Evolutionary conservation across 306 rosid species (phyloP).

Genomic region (Neltuma alba): DNA sequence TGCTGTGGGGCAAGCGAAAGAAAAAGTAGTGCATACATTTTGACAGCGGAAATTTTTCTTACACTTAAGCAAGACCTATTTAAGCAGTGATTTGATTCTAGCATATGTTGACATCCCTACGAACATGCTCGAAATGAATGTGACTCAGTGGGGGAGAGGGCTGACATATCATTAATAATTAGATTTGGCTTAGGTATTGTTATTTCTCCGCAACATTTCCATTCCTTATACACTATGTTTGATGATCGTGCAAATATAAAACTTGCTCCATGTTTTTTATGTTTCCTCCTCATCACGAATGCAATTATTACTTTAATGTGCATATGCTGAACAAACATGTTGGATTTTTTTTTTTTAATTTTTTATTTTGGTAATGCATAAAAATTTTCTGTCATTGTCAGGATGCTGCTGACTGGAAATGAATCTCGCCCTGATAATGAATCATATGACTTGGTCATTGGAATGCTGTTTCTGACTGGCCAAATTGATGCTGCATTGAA

Average conservation of each 20-base stretch:
- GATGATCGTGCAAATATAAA: background rate
- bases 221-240: background rate
- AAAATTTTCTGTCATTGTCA: conserved; percentile 43
- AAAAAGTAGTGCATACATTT: background rate
- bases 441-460: conserved; percentile 77
- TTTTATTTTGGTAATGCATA: conserved; percentile 7
- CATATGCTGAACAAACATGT: background rate
- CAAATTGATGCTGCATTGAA: conserved; percentile 72
- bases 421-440: conserved; percentile 79
- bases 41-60: background rate
- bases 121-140: background rate
- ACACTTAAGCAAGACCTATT: background rate
- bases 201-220: background rate
- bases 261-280: background rate
- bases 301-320: conserved; percentile 6
- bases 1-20: background rate
- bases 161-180: too few relatives aligned
- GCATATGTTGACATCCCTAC: background rate
- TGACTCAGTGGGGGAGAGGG: background rate
- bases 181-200: background rate
- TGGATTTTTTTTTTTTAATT: conserved; percentile 24
- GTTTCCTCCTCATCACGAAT: background rate
- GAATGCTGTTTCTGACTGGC: conserved; percentile 61
- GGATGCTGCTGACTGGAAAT: conserved; percentile 84
- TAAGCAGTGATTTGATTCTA: background rate